phyloP scores from a whole-genome alignment of 1,284 basidiomycete species.

The Fomitopsis schrenkii region DNA sequence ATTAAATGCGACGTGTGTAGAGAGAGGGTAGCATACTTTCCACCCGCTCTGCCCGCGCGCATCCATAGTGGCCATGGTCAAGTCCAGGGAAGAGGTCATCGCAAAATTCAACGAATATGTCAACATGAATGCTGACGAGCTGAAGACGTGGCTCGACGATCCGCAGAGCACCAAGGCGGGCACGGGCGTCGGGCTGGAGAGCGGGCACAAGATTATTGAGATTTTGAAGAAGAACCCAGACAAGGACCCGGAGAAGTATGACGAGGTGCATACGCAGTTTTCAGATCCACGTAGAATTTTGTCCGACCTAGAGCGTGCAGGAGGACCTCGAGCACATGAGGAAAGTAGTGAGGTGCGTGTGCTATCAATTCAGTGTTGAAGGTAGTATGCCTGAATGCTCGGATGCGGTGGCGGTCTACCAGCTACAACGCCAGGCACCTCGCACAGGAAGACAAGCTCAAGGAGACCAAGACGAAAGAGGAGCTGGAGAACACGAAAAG shows the following conservation, averaged over 20 bases:
- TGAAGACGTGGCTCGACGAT: slow-evolving; percentile 30
- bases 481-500: slow-evolving; percentile 33
- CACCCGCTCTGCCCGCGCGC: neutral
- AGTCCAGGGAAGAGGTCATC: slow-evolving; percentile 26
- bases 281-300: neutral
- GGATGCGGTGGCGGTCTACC: neutral
- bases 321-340: slow-evolving; percentile 33
- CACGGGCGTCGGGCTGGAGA: slow-evolving; percentile 32
- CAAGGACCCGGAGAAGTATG: slow-evolving; percentile 29
- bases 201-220: slow-evolving; percentile 31
- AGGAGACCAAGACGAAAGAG: slow-evolving; percentile 31
- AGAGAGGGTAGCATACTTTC: neutral
- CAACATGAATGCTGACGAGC: slow-evolving; percentile 33
- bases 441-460: slow-evolving; percentile 31
- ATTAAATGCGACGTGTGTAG: neutral
- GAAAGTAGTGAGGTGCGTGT: slow-evolving; percentile 31
- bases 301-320: slow-evolving; percentile 10
- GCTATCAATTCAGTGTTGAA: neutral
- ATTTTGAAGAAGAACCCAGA: slow-evolving; percentile 33
- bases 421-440: slow-evolving; percentile 32
- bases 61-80: slow-evolving; percentile 13
- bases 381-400: too few species aligned
- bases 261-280: slow-evolving; percentile 19
- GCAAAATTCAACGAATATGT: slow-evolving; percentile 27
- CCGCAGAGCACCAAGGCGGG: slow-evolving; percentile 31